phyloP scores from a whole-genome alignment of 1,284 basidiomycete species.

The Blastosporella zonata region DNA sequence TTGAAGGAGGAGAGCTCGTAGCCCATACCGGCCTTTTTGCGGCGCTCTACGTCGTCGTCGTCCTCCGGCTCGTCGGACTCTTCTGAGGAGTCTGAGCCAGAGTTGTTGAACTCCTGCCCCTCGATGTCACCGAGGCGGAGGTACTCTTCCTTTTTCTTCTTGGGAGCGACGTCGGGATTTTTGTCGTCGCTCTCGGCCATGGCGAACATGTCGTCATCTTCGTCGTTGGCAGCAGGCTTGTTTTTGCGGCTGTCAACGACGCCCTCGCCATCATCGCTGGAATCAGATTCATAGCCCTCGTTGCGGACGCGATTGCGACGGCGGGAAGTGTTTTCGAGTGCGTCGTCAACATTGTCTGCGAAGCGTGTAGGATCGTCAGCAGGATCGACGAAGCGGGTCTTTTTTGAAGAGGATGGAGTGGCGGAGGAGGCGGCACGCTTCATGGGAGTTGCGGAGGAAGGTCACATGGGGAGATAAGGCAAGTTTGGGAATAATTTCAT shows the following conservation, averaged over 20 bases:
- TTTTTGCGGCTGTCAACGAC: constrained; percentile 77
- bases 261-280: constrained; percentile 88
- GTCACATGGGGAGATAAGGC: constrained; percentile 3
- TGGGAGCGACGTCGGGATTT: constrained; percentile 31
- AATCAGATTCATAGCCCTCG: constrained; percentile 93
- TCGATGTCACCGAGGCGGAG: constrained; percentile 92
- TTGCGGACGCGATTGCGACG: constrained; percentile 72
- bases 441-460: constrained; percentile 29
- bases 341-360: constrained; percentile 69
- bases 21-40: constrained; percentile 87
- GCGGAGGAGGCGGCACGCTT: constrained; percentile 54
- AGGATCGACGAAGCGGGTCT: constrained; percentile 79
- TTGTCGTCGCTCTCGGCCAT: constrained; percentile 54
- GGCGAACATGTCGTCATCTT: constrained; percentile 86
- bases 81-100: constrained; percentile 41
- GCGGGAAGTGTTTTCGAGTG: constrained; percentile 60
- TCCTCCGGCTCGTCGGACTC: constrained; percentile 60
- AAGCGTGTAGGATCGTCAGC: constrained; percentile 70
- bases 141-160: constrained; percentile 66
- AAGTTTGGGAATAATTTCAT: neutral
- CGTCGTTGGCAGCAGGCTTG: constrained; percentile 47
- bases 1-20: constrained; percentile 94
- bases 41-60: constrained; percentile 73
- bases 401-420: constrained; percentile 51
- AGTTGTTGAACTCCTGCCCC: constrained; percentile 84